A percentile compares a stretch with the other conserved stretches of the same genome.
phyloP scores from a whole-genome alignment of 2,329 filamentous ascomycete species.

The Colletotrichum sp. region DNA sequence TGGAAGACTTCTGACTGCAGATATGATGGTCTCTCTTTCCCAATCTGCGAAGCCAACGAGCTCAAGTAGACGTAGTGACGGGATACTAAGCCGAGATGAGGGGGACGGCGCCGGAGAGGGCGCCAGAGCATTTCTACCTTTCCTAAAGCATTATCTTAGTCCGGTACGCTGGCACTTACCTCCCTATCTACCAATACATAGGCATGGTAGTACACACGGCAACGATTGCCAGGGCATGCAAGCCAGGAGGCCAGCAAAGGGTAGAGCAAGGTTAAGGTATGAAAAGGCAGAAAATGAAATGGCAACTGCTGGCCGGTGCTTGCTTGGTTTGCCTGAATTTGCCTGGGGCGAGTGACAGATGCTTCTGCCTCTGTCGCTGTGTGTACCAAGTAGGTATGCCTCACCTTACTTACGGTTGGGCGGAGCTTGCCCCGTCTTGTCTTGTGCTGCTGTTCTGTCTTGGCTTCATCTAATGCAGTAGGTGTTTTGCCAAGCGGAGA shows the following conservation, averaged over 20 bases:
- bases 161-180: too few relatives aligned
- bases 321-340: background rate
- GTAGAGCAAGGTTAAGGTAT: background rate
- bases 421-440: background rate
- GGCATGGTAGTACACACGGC: background rate
- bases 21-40: too few relatives aligned
- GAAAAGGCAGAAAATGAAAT: background rate
- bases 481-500: background rate
- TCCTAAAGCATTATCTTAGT: background rate
- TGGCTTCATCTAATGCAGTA: background rate
- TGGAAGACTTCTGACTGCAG: background rate
- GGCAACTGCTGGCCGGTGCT: slow-evolving; percentile 4
- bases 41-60: background rate
- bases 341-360: background rate
- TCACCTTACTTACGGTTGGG: background rate
- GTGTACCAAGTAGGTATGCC: background rate
- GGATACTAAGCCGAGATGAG: background rate
- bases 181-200: too few relatives aligned
- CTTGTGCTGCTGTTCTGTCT: background rate
- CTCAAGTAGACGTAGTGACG: background rate
- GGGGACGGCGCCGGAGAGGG: background rate
- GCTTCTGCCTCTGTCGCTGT: background rate
- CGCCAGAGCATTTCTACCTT: background rate
- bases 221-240: background rate
- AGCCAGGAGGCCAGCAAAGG: background rate